phyloP scores from a whole-genome alignment of 1,139 yeast species.

The Saccharomyces hybrid region DNA sequence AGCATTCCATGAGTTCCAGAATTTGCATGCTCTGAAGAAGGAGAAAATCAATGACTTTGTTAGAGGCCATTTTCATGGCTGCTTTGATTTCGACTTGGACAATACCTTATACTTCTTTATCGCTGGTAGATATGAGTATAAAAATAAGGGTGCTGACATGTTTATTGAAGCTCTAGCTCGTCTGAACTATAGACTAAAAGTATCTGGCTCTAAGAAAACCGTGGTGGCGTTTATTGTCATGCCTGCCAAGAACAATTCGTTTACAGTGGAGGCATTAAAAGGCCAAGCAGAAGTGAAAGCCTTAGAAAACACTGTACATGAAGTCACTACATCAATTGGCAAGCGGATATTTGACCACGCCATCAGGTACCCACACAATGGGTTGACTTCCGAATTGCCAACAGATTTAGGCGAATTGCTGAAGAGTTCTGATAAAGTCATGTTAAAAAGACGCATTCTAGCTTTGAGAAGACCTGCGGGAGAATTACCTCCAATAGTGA shows the following conservation, averaged over 20 bases:
- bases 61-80: no score
- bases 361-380: slow-evolving; percentile 62
- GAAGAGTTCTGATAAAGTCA: slow-evolving; percentile 79
- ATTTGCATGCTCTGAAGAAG: no score
- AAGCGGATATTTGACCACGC: slow-evolving; percentile 84
- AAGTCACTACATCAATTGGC: slow-evolving; percentile 80
- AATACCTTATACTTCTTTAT: no score
- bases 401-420: slow-evolving; percentile 63
- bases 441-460: slow-evolving; percentile 83
- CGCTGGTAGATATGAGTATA: no score
- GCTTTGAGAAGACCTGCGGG: slow-evolving; percentile 77
- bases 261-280: slow-evolving; percentile 91
- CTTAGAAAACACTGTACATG: slow-evolving; percentile 80
- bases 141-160: no score
- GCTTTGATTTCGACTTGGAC: no score
- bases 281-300: slow-evolving; percentile 95
- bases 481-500: slow-evolving; percentile 85
- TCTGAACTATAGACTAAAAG: slow-evolving; percentile 20
- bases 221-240: slow-evolving; percentile 93
- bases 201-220: slow-evolving; percentile 73
- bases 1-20: no score
- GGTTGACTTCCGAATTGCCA: slow-evolving; percentile 43
- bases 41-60: no score
- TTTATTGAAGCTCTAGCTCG: no score
- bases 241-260: slow-evolving; percentile 92